phyloP scores from a whole-genome alignment of 225 moss, liverwort and hornwort genomes.

The Pseudoscleropodium purum region DNA sequence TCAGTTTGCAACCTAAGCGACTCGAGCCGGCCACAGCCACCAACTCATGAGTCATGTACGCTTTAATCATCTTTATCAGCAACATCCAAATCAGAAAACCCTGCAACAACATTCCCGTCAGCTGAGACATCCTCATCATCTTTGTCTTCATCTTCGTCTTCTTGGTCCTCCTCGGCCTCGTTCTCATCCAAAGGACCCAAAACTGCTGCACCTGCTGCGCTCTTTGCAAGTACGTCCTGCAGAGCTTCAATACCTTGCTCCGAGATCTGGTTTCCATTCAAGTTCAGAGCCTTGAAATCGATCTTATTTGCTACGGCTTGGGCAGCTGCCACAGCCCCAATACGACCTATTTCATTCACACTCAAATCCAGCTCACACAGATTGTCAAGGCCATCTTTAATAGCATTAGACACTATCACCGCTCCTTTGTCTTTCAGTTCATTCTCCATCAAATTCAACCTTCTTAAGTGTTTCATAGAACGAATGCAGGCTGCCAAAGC shows the following conservation, averaged over 20 bases:
- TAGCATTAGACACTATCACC: slow-evolving; percentile 46
- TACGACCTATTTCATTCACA: slow-evolving; percentile 54
- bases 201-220: slow-evolving; percentile 26
- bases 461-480: slow-evolving; percentile 41
- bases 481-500: slow-evolving; percentile 59
- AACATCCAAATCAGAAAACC: slow-evolving; percentile 30
- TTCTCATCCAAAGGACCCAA: slow-evolving; percentile 75
- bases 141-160: slow-evolving; percentile 33
- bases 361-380: slow-evolving; percentile 67
- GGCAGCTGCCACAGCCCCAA: slow-evolving; percentile 63
- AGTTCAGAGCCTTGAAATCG: slow-evolving; percentile 44
- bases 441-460: slow-evolving; percentile 79
- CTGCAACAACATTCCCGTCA: slow-evolving; percentile 19
- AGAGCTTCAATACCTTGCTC: slow-evolving; percentile 55
- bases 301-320: slow-evolving; percentile 39
- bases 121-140: slow-evolving; percentile 23
- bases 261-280: slow-evolving; percentile 79
- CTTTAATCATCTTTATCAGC: slow-evolving; percentile 14
- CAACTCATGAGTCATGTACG: background rate
- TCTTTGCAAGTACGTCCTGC: slow-evolving; percentile 46
- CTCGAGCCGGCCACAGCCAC: background rate
- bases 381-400: slow-evolving; percentile 38
- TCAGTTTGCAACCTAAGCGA: background rate
- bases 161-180: slow-evolving; percentile 42
- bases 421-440: slow-evolving; percentile 78